These are phyloP conservation scores for Alloteropsis angusta DNA, from an alignment of 202 grass and related monocot species.

Conservation along the genomic window DNA sequence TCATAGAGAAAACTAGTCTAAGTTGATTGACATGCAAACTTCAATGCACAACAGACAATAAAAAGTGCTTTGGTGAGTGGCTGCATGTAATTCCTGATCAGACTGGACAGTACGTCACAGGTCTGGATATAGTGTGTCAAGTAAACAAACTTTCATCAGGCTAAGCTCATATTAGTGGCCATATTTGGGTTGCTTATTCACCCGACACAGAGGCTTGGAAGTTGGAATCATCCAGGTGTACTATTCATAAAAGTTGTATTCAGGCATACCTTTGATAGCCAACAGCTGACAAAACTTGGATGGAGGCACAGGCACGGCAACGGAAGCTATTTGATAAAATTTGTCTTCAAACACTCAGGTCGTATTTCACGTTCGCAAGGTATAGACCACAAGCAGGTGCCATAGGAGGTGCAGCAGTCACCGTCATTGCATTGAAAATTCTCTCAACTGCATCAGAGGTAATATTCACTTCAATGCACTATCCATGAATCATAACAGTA, in stretches of 20 bases:
- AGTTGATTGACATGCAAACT: neutral
- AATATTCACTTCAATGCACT: slow-evolving; percentile 18
- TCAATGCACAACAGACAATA: neutral
- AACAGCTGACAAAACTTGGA: slow-evolving; percentile 22
- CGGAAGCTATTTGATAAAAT: slow-evolving; percentile 5
- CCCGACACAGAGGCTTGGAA: neutral
- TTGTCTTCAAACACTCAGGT: slow-evolving; percentile 30
- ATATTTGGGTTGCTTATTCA: neutral
- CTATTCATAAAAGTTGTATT: slow-evolving; percentile 17
- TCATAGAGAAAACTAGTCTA: neutral
- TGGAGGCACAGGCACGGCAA: neutral
- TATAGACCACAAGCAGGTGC: slow-evolving; percentile 89
- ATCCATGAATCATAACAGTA: neutral
- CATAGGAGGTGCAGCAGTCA: slow-evolving; percentile 75
- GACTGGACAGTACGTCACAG: neutral
- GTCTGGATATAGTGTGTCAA: neutral
- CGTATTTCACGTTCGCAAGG: slow-evolving; percentile 88
- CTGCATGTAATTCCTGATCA: neutral
- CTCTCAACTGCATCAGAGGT: slow-evolving; percentile 58
- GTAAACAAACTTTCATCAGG: neutral
- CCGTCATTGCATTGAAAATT: slow-evolving; percentile 67
- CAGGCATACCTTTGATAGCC: slow-evolving; percentile 27
- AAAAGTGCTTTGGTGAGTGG: neutral
- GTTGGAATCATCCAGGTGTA: neutral
- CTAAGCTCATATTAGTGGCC: neutral